These are phyloP conservation scores for Leccinum cinnamomeum DNA, from an alignment of 1,284 basidiomycete species.

Conservation along the genomic window DNA sequence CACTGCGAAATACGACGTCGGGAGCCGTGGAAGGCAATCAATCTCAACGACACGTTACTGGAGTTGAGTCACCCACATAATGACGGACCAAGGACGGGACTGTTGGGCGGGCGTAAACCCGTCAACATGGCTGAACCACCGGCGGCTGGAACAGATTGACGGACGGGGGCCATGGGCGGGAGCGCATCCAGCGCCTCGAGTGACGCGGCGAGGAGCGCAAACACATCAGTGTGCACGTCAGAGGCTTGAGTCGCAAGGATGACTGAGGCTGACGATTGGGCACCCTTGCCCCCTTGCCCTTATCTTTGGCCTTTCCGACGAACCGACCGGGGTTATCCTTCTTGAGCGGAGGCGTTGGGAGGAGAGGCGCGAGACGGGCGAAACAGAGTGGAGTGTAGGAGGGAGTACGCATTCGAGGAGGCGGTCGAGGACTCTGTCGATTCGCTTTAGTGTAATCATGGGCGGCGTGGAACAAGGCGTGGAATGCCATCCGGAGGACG, in stretches of 20 bases:
- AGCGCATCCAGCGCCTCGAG: conserved; percentile 20
- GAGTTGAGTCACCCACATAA: too few relatives aligned
- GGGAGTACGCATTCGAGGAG: conserved; percentile 25
- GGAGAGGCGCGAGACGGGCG: conserved; percentile 19
- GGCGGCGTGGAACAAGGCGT: conserved; percentile 14
- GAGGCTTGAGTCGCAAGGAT: neutral
- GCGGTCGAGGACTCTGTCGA: conserved; percentile 25
- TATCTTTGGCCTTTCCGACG: conserved; percentile 3
- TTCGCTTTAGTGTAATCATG: conserved; percentile 15
- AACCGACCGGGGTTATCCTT: neutral
- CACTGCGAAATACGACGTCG: too few relatives aligned
- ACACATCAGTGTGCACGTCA: conserved; percentile 11
- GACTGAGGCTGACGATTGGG: neutral
- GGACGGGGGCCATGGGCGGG: too few relatives aligned
- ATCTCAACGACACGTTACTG: too few relatives aligned
- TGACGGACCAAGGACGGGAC: too few relatives aligned
- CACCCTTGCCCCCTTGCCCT: conserved; percentile 1
- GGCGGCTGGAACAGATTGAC: too few relatives aligned
- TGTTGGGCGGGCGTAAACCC: too few relatives aligned
- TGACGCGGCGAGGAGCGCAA: conserved; percentile 26
- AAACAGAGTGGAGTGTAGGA: conserved; percentile 26
- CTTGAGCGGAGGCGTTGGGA: conserved; percentile 4
- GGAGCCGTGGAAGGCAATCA: too few relatives aligned
- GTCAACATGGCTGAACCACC: too few relatives aligned
- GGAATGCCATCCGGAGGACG: conserved; percentile 23